Evolutionary conservation across 306 rosid genomes (phyloP).

Genomic region (Quercus robur): DNA sequence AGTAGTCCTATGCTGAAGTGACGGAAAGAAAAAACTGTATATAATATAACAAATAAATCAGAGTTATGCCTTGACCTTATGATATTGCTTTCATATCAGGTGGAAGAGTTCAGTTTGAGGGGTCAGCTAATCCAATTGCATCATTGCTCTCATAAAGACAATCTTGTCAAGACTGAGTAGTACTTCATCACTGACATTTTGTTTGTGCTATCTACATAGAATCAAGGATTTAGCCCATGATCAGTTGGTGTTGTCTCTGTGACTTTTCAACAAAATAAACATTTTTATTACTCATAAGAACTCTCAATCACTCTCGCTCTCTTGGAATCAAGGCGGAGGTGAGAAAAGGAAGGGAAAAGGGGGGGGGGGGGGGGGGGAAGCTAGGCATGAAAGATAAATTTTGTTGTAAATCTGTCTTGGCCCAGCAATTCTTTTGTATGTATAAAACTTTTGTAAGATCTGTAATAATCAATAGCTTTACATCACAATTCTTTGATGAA

Average conservation of each 20-base stretch:
- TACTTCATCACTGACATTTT: background rate
- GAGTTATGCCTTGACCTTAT: background rate
- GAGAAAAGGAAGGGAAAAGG: too few relatives aligned
- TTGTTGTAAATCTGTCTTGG: too few relatives aligned
- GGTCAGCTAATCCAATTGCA: conserved; percentile 61
- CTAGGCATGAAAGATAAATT: too few relatives aligned
- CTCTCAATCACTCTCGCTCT: too few relatives aligned
- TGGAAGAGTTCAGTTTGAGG: conserved; percentile 80
- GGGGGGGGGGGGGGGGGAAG: too few relatives aligned
- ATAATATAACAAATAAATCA: background rate
- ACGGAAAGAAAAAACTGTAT: background rate
- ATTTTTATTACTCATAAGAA: background rate
- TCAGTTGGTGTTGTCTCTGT: background rate
- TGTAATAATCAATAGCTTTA: too few relatives aligned
- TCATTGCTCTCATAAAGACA: conserved; percentile 18
- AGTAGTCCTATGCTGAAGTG: background rate
- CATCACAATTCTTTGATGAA: too few relatives aligned
- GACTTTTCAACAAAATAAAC: background rate
- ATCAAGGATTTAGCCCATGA: background rate
- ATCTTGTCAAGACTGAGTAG: conserved; percentile 12
- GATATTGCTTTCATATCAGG: conserved; percentile 40
- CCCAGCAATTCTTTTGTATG: too few relatives aligned
- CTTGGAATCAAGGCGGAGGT: too few relatives aligned
- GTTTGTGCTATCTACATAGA: background rate
- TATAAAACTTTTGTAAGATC: too few relatives aligned